phyloP scores from a whole-genome alignment of 805 yeast species.

The Wickerhamomyces bisporus region DNA sequence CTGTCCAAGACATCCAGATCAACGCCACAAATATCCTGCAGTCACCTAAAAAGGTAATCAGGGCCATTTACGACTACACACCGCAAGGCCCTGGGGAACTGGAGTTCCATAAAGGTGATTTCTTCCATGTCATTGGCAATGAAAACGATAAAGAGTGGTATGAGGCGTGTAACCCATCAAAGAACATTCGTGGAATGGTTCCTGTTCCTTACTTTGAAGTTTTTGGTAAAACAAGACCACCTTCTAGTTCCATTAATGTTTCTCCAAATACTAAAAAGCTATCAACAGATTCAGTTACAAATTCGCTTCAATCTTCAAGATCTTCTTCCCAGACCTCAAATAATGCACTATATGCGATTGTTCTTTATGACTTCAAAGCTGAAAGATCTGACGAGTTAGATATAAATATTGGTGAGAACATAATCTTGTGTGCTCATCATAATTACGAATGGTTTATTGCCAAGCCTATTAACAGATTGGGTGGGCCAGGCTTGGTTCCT shows the following conservation, averaged over 20 bases:
- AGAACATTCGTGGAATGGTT: constrained; percentile 75
- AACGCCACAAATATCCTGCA: constrained; percentile 23
- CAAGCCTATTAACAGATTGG: constrained; percentile 88
- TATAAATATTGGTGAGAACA: constrained; percentile 79
- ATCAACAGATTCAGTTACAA: constrained; percentile 15
- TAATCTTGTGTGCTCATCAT: constrained; percentile 93
- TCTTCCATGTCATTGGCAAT: constrained; percentile 71
- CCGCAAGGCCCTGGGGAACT: constrained; percentile 82
- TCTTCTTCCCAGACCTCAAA: constrained; percentile 5
- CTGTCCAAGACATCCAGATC: constrained; percentile 19
- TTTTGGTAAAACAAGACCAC: constrained; percentile 50
- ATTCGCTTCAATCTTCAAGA: constrained; percentile 21
- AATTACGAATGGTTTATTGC: constrained; percentile 98
- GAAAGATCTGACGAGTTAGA: constrained; percentile 75
- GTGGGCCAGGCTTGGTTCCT: constrained; percentile 97
- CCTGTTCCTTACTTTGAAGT: constrained; percentile 82
- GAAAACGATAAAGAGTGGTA: constrained; percentile 65
- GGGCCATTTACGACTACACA: constrained; percentile 70
- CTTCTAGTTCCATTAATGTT: constrained; percentile 1
- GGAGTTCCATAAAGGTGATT: constrained; percentile 76
- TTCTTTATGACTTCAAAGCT: constrained; percentile 82
- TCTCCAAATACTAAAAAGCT: constrained; percentile 16
- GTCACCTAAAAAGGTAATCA: constrained; percentile 78
- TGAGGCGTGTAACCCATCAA: constrained; percentile 83
- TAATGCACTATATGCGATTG: constrained; percentile 70